phyloP scores from a whole-genome alignment of 495 filamentous ascomycete species.

The Tuber calosporum region DNA sequence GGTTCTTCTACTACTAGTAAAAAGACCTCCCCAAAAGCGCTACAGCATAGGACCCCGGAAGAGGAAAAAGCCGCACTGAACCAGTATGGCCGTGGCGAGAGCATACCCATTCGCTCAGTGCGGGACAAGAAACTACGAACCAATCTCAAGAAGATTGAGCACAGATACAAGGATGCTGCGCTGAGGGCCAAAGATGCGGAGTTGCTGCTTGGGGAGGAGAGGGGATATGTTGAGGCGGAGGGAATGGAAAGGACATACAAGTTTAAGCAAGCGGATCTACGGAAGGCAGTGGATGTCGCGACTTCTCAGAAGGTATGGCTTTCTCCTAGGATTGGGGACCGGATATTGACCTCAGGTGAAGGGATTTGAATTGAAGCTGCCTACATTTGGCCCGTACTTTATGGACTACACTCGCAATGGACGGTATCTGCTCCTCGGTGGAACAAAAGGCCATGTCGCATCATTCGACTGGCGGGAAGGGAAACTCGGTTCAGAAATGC shows the following conservation, averaged over 20 bases:
- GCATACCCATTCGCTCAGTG: constrained; percentile 52
- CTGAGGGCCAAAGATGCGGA: constrained; percentile 87
- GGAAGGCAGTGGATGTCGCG: constrained; percentile 63
- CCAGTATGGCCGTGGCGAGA: constrained; percentile 75
- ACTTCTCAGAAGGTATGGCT: constrained; percentile 65
- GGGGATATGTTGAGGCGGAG: constrained; percentile 84
- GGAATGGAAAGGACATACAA: constrained; percentile 87
- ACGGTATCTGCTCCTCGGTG: constrained; percentile 71
- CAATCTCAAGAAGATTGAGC: constrained; percentile 69
- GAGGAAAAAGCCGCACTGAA: constrained; percentile 52
- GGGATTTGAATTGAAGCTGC: constrained; percentile 79
- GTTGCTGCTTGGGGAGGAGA: constrained; percentile 81
- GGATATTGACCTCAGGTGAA: constrained; percentile 2
- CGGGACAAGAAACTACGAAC: constrained; percentile 84
- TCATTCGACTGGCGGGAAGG: constrained; percentile 95
- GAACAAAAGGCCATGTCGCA: constrained; percentile 88
- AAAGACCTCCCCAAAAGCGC: constrained; percentile 3
- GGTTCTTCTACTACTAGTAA: not conserved
- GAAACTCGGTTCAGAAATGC: constrained; percentile 80
- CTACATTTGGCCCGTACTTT: constrained; percentile 74
- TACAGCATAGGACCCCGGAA: constrained; percentile 18
- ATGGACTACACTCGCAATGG: constrained; percentile 86
- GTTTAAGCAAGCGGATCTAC: constrained; percentile 82
- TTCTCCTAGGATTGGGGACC: not conserved
- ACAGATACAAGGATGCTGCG: constrained; percentile 70